Conservation (phyloP, 2,329 filamentous ascomycete genomes). For the Parasarocladium wereldwijsianum region DNA sequence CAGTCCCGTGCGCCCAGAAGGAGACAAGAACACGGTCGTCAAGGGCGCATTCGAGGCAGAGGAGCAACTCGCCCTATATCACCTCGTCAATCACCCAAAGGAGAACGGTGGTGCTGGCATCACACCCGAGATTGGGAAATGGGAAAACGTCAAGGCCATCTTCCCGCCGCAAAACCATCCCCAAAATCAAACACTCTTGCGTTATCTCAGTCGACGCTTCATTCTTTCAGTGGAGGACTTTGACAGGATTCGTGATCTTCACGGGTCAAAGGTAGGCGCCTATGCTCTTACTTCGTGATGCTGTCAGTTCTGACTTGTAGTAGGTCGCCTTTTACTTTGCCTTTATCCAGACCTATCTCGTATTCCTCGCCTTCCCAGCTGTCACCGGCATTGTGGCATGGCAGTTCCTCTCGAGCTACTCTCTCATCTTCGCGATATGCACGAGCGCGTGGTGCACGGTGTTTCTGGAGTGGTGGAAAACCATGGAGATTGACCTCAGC, state of each 20-base stretch:
- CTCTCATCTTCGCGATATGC: constrained; percentile 50
- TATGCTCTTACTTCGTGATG: not conserved
- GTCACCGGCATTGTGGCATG: constrained; percentile 53
- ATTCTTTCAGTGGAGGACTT: constrained; percentile 35
- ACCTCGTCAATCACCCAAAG: constrained; percentile 45
- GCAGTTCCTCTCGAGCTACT: constrained; percentile 55
- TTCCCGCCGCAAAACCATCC: constrained; percentile 48
- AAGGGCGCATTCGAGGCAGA: constrained; percentile 44
- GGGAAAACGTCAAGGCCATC: constrained; percentile 44
- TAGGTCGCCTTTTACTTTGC: constrained; percentile 68
- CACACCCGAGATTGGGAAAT: constrained; percentile 40
- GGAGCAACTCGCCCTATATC: constrained; percentile 54
- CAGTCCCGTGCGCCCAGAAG: constrained; percentile 44
- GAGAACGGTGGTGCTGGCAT: constrained; percentile 47
- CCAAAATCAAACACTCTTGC: constrained; percentile 40
- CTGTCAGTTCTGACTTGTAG: not conserved
- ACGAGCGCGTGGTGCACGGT: constrained; percentile 57
- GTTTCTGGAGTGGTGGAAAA: constrained; percentile 71
- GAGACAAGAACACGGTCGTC: constrained; percentile 36
- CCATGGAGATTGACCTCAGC: constrained; percentile 55
- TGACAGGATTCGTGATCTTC: constrained; percentile 44
- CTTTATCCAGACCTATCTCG: constrained; percentile 65
- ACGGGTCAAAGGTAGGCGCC: constrained; percentile 38
- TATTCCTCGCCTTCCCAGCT: constrained; percentile 56
- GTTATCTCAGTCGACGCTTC: constrained; percentile 38